phyloP scores from a whole-genome alignment of 495 filamentous ascomycete species.

The Aspergillus taichungensis region DNA sequence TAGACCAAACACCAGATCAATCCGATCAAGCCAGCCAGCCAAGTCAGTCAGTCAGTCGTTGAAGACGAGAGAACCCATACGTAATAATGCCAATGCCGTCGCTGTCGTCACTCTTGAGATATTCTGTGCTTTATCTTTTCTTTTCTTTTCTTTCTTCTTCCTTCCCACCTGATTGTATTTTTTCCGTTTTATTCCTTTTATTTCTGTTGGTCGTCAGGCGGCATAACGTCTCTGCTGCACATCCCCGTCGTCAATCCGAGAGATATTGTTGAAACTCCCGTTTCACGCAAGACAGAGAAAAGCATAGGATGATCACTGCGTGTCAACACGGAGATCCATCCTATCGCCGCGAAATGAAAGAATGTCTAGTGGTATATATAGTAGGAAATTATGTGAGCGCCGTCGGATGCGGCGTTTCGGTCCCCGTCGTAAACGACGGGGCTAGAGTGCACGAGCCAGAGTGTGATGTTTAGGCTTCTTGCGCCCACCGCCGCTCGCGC shows the following conservation, averaged over 20 bases:
- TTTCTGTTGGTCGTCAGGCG: too few species aligned
- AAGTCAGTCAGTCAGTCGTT: neutral
- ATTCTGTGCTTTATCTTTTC: too few species aligned
- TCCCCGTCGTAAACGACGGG: too few species aligned
- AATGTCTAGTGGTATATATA: neutral
- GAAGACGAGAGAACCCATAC: constrained; percentile 1
- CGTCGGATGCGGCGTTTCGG: neutral
- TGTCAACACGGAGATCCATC: neutral
- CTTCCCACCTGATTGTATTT: too few species aligned
- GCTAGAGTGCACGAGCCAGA: too few species aligned
- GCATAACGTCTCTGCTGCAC: too few species aligned
- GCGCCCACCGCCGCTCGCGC: constrained; percentile 78
- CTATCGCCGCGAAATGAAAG: neutral
- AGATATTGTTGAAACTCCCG: neutral
- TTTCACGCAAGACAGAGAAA: neutral
- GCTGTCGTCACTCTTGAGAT: too few species aligned
- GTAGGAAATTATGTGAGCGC: neutral
- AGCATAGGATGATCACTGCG: neutral
- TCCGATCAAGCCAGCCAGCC: too few species aligned
- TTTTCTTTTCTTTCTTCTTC: too few species aligned
- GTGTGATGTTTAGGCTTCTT: constrained; percentile 27
- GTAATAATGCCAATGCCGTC: too few species aligned
- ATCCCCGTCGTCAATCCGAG: neutral
- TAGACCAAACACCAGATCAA: too few species aligned
- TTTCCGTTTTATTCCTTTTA: too few species aligned